A percentile compares a stretch with the other conserved stretches of the same genome.
Evolutionary conservation across 768 basidiomycete species (phyloP).

Genomic region (Candolleomyces aberdarensis): DNA sequence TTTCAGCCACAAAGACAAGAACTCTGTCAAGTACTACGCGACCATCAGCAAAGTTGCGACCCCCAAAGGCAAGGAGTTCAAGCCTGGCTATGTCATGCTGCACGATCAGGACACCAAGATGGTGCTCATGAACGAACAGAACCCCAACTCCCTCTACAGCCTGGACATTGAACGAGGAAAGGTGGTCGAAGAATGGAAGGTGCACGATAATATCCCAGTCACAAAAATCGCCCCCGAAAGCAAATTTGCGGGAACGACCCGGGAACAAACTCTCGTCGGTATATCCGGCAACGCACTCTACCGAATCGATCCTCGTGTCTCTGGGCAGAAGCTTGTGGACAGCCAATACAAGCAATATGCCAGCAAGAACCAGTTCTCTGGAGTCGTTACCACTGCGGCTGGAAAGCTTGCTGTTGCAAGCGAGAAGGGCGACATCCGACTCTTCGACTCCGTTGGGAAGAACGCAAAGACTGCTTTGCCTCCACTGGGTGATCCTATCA

Average conservation of each 20-base stretch:
- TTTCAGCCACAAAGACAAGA: constrained; percentile 69
- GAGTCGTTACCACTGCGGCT: constrained; percentile 79
- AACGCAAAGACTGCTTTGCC: constrained; percentile 98
- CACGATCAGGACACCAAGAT: constrained; percentile 96
- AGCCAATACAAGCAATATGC: constrained; percentile 95
- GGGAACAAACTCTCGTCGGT: constrained; percentile 91
- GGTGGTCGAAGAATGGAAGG: constrained; percentile 98
- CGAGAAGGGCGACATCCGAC: constrained; percentile 92
- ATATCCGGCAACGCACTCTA: constrained; percentile 93
- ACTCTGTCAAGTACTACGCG: constrained; percentile 78
- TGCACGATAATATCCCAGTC: constrained; percentile 86
- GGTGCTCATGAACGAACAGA: constrained; percentile 82
- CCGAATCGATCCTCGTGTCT: constrained; percentile 94
- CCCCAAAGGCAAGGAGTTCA: constrained; percentile 79
- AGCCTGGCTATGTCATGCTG: constrained; percentile 91
- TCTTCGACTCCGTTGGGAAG: constrained; percentile 96
- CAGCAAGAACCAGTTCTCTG: constrained; percentile 93
- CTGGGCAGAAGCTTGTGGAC: constrained; percentile 91
- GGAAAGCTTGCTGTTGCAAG: constrained; percentile 93
- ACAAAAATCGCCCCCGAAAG: constrained; percentile 88
- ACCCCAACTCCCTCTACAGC: constrained; percentile 79
- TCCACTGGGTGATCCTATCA: constrained; percentile 91
- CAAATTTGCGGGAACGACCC: constrained; percentile 93
- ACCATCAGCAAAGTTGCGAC: constrained; percentile 83
- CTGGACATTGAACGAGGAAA: constrained; percentile 95